phyloP scores from a whole-genome alignment of 2,329 filamentous ascomycete genomes.

The Aureobasidium sp. region DNA sequence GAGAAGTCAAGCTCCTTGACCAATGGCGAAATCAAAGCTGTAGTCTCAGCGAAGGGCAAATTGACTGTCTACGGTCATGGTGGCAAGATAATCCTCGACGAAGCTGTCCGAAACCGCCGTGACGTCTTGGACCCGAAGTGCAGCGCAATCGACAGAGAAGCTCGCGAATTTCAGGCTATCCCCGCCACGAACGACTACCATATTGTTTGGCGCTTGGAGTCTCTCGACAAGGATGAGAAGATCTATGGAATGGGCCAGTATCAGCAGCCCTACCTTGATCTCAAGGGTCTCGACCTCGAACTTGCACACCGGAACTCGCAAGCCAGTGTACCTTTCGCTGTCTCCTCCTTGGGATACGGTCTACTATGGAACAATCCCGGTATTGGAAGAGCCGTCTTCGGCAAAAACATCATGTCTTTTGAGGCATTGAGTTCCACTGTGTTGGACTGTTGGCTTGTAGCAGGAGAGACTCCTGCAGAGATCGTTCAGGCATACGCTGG shows the following conservation, averaged over 20 bases:
- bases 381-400: constrained; percentile 52
- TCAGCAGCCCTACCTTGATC: constrained; percentile 54
- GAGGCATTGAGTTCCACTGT: constrained; percentile 50
- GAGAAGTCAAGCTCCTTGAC: constrained; percentile 30
- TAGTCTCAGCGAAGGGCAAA: constrained; percentile 41
- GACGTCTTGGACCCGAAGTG: constrained; percentile 50
- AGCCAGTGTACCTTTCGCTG: constrained; percentile 54
- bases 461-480: constrained; percentile 45
- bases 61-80: constrained; percentile 38
- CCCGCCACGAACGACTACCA: constrained; percentile 44
- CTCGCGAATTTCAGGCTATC: constrained; percentile 49
- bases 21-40: constrained; percentile 43
- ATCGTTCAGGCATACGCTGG: constrained; percentile 50
- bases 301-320: constrained; percentile 60
- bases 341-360: constrained; percentile 54
- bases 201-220: constrained; percentile 52
- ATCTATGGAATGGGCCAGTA: constrained; percentile 64
- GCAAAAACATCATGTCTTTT: constrained; percentile 53
- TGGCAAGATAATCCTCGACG: constrained; percentile 41
- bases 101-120: constrained; percentile 42
- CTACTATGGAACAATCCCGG: constrained; percentile 60
- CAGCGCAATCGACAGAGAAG: constrained; percentile 48
- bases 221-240: constrained; percentile 44
- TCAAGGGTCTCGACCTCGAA: constrained; percentile 56
- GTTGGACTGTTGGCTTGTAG: constrained; percentile 58